A percentile compares a stretch with the other conserved stretches of the same genome.
Conservation (phyloP, 2,329 filamentous ascomycete species). For the Colletotrichum lentis region DNA sequence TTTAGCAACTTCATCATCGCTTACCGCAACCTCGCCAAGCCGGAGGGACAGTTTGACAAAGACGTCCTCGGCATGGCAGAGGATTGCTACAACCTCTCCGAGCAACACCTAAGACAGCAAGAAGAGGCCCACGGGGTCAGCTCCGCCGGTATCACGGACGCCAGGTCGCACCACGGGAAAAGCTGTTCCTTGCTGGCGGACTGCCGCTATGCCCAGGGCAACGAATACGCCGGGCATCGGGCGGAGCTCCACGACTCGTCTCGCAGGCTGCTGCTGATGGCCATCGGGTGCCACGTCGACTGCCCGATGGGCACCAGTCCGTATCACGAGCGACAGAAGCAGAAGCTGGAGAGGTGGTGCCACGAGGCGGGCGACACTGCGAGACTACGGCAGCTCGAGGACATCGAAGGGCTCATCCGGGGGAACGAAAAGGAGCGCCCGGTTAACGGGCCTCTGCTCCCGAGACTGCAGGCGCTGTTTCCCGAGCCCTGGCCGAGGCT, state of each 20-base stretch:
- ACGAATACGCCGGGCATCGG: not conserved
- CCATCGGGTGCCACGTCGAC: constrained; percentile 13
- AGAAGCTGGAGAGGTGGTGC: constrained; percentile 28
- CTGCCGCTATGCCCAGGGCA: constrained; percentile 12
- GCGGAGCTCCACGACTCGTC: not conserved
- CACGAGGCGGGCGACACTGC: not conserved
- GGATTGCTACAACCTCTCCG: constrained; percentile 2
- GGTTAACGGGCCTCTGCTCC: constrained; percentile 14
- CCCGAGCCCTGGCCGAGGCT: not conserved
- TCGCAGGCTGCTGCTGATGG: constrained; percentile 2
- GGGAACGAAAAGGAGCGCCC: constrained; percentile 6
- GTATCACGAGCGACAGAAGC: constrained; percentile 16
- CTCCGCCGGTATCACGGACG: not conserved
- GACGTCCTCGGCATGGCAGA: constrained; percentile 20
- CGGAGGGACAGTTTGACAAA: not conserved
- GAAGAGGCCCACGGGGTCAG: not conserved
- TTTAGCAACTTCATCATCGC: constrained; percentile 16
- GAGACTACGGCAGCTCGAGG: not conserved
- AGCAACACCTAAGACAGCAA: not conserved
- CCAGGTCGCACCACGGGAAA: constrained; percentile 1
- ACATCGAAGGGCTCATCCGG: not conserved
- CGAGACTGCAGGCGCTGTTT: not conserved
- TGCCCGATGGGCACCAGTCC: constrained; percentile 5
- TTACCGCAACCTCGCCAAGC: constrained; percentile 13
- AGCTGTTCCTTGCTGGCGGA: constrained; percentile 25